A percentile compares a stretch with the other conserved stretches of the same genome.
These are phyloP conservation scores for Nematocida sp. DNA, from an alignment of 371 early-diverging fungal genomes.

Conservation along the genomic window DNA sequence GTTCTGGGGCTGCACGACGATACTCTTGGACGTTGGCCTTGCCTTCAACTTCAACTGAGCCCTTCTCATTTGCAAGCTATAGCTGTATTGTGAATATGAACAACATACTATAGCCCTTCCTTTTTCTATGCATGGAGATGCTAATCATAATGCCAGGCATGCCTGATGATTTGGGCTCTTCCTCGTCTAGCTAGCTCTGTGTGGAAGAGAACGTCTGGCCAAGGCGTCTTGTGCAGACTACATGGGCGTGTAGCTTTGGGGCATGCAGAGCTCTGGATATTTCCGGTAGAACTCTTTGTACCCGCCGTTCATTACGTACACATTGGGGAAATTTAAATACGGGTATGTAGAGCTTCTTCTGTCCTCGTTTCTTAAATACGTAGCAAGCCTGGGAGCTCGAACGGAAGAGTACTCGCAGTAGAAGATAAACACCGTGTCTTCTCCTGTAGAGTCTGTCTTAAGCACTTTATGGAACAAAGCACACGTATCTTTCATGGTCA, in stretches of 20 bases:
- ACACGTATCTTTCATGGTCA: conserved; percentile 62
- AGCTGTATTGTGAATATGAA: too few species aligned
- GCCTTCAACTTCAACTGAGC: too few species aligned
- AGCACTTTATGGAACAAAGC: conserved; percentile 61
- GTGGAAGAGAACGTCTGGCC: too few species aligned
- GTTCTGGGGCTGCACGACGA: too few species aligned
- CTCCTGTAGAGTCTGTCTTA: conserved; percentile 2
- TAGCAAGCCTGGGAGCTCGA: conserved; percentile 75
- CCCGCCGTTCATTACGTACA: conserved; percentile 80
- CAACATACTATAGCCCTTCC: too few species aligned
- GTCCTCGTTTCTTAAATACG: conserved; percentile 71
- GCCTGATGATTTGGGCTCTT: too few species aligned
- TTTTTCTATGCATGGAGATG: too few species aligned
- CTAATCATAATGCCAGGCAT: too few species aligned
- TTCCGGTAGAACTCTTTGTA: conserved; percentile 70
- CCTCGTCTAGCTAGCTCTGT: too few species aligned
- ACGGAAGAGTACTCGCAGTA: conserved; percentile 80
- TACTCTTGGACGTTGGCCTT: too few species aligned
- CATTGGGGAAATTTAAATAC: conserved; percentile 71
- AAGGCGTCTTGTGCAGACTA: too few species aligned
- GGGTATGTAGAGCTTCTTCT: conserved; percentile 73
- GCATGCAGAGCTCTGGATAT: conserved; percentile 60
- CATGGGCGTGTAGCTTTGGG: conserved; percentile 60
- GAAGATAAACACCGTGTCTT: conserved; percentile 68
- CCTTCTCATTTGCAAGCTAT: too few species aligned